Percentiles rank a stretch among this genome's conserved stretches.
phyloP scores from a whole-genome alignment of 192 early-diverging fungal species.

The Chytriomyces sp. region DNA sequence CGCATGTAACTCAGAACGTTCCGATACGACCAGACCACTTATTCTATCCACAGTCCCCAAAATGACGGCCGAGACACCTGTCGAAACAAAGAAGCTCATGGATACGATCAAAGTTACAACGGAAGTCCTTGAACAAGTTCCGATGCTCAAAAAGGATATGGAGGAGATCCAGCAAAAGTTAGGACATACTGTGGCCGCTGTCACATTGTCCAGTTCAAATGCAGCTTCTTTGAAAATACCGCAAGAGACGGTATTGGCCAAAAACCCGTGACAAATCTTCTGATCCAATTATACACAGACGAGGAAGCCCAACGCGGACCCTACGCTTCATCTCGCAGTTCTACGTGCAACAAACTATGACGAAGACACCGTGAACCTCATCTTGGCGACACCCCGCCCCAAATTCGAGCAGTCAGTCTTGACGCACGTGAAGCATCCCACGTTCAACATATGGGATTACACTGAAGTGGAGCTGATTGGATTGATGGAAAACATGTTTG shows the following conservation, averaged over 20 bases:
- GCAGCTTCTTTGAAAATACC: background rate
- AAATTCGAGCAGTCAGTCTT: conserved; percentile 26
- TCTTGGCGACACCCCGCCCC: conserved; percentile 24
- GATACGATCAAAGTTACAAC: conserved; percentile 27
- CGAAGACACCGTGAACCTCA: background rate
- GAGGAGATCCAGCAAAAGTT: conserved; percentile 17
- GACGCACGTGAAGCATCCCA: conserved; percentile 42
- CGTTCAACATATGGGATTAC: conserved; percentile 54
- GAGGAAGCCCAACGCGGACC: conserved; percentile 24
- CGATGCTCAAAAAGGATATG: conserved; percentile 24
- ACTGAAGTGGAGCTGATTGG: conserved; percentile 43
- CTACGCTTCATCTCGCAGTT: conserved; percentile 28
- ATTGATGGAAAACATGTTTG: conserved; percentile 47
- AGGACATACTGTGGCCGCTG: background rate
- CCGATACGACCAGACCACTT: background rate
- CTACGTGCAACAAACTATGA: conserved; percentile 1
- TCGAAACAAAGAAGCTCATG: conserved; percentile 24
- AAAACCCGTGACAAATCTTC: background rate
- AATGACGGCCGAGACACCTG: background rate
- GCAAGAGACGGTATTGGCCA: background rate
- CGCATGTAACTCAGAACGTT: too few species aligned
- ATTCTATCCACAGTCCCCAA: conserved; percentile 17
- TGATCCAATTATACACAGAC: background rate
- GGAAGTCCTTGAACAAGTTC: conserved; percentile 19
- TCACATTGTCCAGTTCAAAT: background rate